Base-by-base conservation (phyloP, 768 basidiomycete genomes). In the Rhodosporidiobolus odoratus region DNA sequence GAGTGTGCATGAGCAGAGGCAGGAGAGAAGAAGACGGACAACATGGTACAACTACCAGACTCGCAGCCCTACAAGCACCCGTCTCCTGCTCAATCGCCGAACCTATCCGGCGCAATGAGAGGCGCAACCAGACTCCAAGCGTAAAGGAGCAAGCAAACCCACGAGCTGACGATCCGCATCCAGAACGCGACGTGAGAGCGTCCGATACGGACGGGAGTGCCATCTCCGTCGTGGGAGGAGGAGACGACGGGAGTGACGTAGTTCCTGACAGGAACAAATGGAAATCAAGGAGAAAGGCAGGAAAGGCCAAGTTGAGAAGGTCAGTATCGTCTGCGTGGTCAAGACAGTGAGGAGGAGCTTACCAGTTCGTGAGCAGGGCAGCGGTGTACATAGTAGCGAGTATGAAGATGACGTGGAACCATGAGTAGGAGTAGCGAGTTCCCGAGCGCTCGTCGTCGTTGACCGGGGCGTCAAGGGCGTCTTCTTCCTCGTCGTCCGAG, bases 361-460 rank as follows among this genome's bases (percentile, higher is more conserved):
- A 94, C 95, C 96, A 98, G 80, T 99, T 95, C 2, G 95, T 99
- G 63, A 99, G 80, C 21, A 99, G 83, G 86, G 96, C 94, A 10
- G 91, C 92, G 34, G 97, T 92, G 80, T 99, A 99, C 96, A 98
- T 98, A 21, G 92, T 84, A 37, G 87, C 96, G 75, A 98, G 89
- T 54, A 89, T 87, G 78, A 98, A 99, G 77, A 99, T 97, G 79
- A 97, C 81, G 78, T 99, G 96, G 86, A 99, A 98, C 92, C 93
- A 99, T 2, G 92, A 86, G 79, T 99, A 99, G 73, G 96, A 96
- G 81, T 98, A 99, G 69, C 92, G 89, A 15, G 92, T 95, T 19
- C 92, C 93, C 50, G 88, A 85, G 41, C 90, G 87, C 81, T 99
- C 96, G 74, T 99, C 96, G 77, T 99, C 96, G 60, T 88, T 66